Evolutionary conservation across 2,329 filamentous ascomycete species (phyloP), one percentile per base, ranked within the genome.

Genomic region (Cladosporium austrohemisphaericum): DNA sequence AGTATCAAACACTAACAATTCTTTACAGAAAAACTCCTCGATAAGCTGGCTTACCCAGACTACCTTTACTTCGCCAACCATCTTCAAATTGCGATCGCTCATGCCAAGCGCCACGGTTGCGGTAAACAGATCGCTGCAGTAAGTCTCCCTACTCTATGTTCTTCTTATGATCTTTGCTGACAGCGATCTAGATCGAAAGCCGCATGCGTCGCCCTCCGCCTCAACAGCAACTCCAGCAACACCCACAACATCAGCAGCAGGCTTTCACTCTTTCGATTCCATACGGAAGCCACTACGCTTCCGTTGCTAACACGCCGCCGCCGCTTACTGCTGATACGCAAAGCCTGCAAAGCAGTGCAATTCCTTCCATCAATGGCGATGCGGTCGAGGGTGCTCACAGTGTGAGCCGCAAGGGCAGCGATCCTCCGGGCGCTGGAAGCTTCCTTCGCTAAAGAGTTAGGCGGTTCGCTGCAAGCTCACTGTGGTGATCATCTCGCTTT

Each of bases 1-100:
- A n/a, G n/a, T n/a, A 16, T 16, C n/a, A 28, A 28, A 14, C 36
- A 46, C 57, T 63, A 49, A 62, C 51, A 9, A 14, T 28, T 4
- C 4, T 23, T 11, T 22, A 13, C 64, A 94, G 89, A 96, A 71
- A 95, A 91, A 71, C 77, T 96, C 4, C 74, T 95, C 31, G 72
- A 75, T 41, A 72, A 66, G 1, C 63, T 76, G 1, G 57, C 55
- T 18, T 57, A 61, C 5, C 53, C 64, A 10, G 72, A 76, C 51
- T 75, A 71, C 54, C 51, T 62, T n/a, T 54, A 60, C 28, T 72
- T 76, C 46, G 56, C 71, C 11, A 65, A 67, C 1, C 47, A 65
- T 9, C 61, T 76, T 3, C 69, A 70, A 47, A 71, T 72, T 9
- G 72, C 75, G 49, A 66, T 76, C 36, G 61, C 61, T 22, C 71